Conservation (phyloP, 495 filamentous ascomycete genomes). For the Neurospora tetrasperma region DNA sequence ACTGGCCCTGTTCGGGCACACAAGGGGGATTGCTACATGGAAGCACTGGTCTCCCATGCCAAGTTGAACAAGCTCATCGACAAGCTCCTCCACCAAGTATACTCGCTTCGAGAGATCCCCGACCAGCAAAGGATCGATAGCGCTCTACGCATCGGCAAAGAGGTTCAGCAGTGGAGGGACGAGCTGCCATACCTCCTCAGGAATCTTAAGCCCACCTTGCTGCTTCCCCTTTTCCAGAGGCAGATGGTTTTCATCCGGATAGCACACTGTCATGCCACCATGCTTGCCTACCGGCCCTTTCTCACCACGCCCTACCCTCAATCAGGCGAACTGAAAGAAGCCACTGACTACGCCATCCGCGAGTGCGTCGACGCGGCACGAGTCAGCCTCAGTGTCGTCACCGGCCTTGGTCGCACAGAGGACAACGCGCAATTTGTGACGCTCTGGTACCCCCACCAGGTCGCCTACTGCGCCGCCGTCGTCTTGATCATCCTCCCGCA, state of each 20-base stretch:
- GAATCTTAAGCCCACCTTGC: conserved; percentile 26
- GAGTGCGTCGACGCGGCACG: conserved; percentile 39
- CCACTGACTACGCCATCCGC: conserved; percentile 26
- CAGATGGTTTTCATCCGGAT: conserved; percentile 46
- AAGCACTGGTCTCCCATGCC: conserved; percentile 38
- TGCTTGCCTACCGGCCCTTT: conserved; percentile 47
- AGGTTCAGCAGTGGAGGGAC: conserved; percentile 24
- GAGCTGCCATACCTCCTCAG: conserved; percentile 35
- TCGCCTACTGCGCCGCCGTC: conserved; percentile 9
- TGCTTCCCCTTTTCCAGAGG: conserved; percentile 42
- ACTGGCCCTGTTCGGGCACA: conserved; percentile 16
- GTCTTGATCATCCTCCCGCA: conserved; percentile 9
- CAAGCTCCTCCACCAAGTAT: conserved; percentile 40
- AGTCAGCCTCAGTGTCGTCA: conserved; percentile 23
- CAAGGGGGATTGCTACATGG: conserved; percentile 33
- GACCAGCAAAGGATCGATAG: conserved; percentile 30
- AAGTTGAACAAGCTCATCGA: conserved; percentile 18
- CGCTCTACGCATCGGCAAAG: conserved; percentile 29
- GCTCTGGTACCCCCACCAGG: conserved; percentile 14
- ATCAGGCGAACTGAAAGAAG: conserved; percentile 9
- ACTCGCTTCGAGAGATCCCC: conserved; percentile 33
- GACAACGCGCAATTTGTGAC: conserved; percentile 12
- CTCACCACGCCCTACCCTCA: conserved; percentile 20
- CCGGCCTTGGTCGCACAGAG: conserved; percentile 4
- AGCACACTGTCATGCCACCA: conserved; percentile 43